Conservation (phyloP, 306 rosid species). For the Vachellia collinsii region DNA sequence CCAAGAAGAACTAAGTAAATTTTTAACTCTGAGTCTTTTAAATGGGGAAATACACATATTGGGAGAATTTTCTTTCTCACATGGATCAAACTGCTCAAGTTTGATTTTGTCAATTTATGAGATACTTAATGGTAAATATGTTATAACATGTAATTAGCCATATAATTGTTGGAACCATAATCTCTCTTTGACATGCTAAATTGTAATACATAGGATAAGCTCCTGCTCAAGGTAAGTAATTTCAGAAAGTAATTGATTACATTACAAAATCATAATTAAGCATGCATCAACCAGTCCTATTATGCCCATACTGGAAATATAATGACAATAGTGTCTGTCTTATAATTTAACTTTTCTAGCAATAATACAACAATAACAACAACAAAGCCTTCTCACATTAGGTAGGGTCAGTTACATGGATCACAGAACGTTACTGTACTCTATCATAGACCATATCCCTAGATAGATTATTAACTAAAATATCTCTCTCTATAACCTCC, state of each 20-base stretch:
- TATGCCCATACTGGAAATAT: background rate
- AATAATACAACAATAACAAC: background rate
- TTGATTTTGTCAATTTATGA: background rate
- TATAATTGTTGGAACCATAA: background rate
- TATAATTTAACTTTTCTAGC: slow-evolving; percentile 32
- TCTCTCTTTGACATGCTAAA: background rate
- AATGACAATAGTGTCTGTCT: background rate
- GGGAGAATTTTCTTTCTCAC: background rate
- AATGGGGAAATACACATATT: background rate
- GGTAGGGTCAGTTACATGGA: too few relatives aligned
- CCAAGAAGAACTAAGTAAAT: background rate
- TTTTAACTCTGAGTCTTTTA: background rate
- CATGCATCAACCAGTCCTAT: background rate
- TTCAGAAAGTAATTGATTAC: background rate
- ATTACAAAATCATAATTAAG: background rate
- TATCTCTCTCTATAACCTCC: too few relatives aligned
- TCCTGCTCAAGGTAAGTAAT: background rate
- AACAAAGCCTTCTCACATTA: too few relatives aligned
- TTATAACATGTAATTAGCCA: background rate
- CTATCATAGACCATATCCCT: too few relatives aligned
- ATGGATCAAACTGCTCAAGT: background rate
- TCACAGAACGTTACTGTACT: too few relatives aligned
- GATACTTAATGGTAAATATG: background rate
- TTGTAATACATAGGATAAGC: background rate
- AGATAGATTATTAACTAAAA: too few relatives aligned